A percentile compares a stretch with the other conserved stretches of the same genome.
These are phyloP conservation scores for Erigeron canadensis DNA, from an alignment of 129 eudicot genomes.

Conservation along the genomic window DNA sequence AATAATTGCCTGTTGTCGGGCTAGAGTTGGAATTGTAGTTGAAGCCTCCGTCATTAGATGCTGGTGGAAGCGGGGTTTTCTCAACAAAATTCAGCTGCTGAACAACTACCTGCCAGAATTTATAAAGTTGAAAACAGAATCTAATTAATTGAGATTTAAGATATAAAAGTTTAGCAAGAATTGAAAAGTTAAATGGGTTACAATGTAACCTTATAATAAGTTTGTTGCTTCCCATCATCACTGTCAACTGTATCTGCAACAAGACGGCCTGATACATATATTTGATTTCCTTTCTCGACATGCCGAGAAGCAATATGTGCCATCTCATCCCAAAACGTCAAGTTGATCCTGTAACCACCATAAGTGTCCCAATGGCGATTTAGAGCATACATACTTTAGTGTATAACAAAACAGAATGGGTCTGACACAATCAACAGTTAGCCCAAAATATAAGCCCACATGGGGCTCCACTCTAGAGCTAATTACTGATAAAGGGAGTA, in stretches of 20 bases:
- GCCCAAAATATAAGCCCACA: no score
- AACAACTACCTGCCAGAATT: conserved; percentile 74
- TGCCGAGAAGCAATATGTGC: conserved; percentile 83
- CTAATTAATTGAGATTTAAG: neutral
- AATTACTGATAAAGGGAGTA: no score
- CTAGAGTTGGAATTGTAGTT: conserved; percentile 26
- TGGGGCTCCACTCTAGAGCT: no score
- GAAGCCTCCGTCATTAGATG: conserved; percentile 56
- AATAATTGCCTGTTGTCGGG: conserved; percentile 46
- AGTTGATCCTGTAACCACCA: conserved; percentile 59
- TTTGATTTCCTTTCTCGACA: conserved; percentile 79
- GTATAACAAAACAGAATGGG: neutral
- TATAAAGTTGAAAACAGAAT: conserved; percentile 1
- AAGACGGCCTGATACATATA: conserved; percentile 81
- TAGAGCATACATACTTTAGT: conserved; percentile 34
- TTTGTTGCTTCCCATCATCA: conserved; percentile 80
- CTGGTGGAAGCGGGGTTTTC: conserved; percentile 36
- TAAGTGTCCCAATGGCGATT: neutral
- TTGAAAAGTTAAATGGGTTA: neutral
- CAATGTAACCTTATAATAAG: conserved; percentile 70
- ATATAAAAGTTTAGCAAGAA: neutral
- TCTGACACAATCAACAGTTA: no score
- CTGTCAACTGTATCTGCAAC: conserved; percentile 70
- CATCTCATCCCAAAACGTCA: conserved; percentile 94
- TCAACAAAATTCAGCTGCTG: conserved; percentile 81